Evolutionary conservation across 2,329 filamentous ascomycete genomes (phyloP).

Genomic region (Magnaporthiopsis rhizophila): DNA sequence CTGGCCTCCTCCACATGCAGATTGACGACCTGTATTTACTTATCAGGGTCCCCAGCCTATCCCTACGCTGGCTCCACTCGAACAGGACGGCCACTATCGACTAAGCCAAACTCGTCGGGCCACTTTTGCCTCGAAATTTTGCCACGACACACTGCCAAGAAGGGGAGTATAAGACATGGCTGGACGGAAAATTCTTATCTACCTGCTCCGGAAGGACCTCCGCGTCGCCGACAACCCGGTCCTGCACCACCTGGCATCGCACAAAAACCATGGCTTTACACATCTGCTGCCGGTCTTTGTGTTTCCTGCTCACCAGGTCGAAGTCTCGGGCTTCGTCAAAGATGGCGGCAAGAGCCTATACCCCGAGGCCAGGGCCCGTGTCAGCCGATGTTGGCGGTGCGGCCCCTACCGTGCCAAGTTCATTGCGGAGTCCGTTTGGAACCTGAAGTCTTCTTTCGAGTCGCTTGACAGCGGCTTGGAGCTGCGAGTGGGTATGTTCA

Average conservation of each 20-base stretch:
- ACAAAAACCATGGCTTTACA: slow-evolving; percentile 46
- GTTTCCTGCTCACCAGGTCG: slow-evolving; percentile 62
- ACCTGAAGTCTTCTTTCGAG: slow-evolving; percentile 56
- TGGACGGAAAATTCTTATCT: slow-evolving; percentile 50
- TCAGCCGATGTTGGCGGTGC: slow-evolving; percentile 64
- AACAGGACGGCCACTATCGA: not conserved
- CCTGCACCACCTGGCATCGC: slow-evolving; percentile 48
- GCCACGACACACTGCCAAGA: not conserved
- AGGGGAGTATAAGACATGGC: not conserved
- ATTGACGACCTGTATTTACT: not conserved
- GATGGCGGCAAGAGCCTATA: slow-evolving; percentile 50
- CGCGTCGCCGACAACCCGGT: slow-evolving; percentile 69
- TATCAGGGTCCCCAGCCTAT: not conserved
- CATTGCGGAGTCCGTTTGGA: slow-evolving; percentile 64
- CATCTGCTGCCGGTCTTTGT: slow-evolving; percentile 67
- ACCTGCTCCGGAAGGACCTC: slow-evolving; percentile 64
- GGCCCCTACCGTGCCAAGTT: slow-evolving; percentile 67
- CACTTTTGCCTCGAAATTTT: not conserved
- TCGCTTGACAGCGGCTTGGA: slow-evolving; percentile 51
- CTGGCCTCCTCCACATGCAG: not conserved
- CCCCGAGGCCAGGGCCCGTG: slow-evolving; percentile 56
- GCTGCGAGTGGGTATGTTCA: slow-evolving; percentile 54
- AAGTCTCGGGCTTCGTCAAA: slow-evolving; percentile 65
- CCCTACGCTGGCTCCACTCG: not conserved
- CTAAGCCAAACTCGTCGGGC: not conserved